Conservation (phyloP, 345 rosid genomes). For the Ceriops tagal region DNA sequence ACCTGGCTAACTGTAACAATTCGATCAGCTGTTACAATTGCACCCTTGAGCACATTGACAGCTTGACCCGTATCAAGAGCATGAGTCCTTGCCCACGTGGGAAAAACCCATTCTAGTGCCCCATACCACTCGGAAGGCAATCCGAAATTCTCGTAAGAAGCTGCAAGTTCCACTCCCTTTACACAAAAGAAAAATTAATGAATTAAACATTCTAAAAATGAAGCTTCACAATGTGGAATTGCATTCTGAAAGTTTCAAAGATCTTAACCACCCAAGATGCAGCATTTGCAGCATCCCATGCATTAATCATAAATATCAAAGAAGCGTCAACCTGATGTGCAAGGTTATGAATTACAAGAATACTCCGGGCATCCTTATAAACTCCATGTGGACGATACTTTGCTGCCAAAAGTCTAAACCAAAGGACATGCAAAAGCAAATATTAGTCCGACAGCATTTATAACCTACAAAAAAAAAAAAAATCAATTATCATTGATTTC, state of each 20-base stretch:
- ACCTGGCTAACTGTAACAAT: conserved; percentile 96
- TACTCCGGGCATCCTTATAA: conserved; percentile 81
- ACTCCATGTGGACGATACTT: conserved; percentile 83
- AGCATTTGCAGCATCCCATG: neutral
- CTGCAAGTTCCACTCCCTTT: conserved; percentile 96
- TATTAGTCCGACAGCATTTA: neutral
- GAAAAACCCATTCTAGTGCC: conserved; percentile 93
- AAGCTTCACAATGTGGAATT: neutral
- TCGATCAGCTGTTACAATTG: conserved; percentile 86
- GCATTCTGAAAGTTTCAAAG: neutral
- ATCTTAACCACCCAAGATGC: neutral
- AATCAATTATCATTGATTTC: neutral
- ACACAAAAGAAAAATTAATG: conserved; percentile 8
- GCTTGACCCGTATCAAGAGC: conserved; percentile 99
- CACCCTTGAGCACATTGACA: conserved; percentile 93
- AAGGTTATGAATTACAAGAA: conserved; percentile 86
- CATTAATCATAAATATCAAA: neutral
- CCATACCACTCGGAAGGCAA: conserved; percentile 86
- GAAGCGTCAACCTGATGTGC: conserved; percentile 72
- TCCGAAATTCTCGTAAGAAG: conserved; percentile 64
- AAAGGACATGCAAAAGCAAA: neutral
- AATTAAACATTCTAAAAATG: conserved; percentile 6
- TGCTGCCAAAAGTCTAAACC: conserved; percentile 75
- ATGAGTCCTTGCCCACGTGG: conserved; percentile 96
- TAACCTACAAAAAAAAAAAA: neutral